These are phyloP conservation scores for Aspergillus leporis DNA, from an alignment of 495 filamentous ascomycete species.

Conservation along the genomic window DNA sequence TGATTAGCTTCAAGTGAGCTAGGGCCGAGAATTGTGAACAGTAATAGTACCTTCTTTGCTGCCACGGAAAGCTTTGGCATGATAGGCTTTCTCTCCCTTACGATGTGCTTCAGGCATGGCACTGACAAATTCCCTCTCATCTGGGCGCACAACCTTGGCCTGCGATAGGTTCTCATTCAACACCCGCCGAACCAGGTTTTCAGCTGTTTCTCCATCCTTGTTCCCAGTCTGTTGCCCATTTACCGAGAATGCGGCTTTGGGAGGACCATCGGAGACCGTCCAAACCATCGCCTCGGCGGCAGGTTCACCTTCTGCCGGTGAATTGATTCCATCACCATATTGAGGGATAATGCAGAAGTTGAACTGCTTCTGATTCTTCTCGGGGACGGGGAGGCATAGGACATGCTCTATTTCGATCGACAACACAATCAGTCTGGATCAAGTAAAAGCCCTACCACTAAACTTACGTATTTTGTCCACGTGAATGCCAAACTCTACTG, in stretches of 20 bases:
- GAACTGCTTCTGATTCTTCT: constrained; percentile 83
- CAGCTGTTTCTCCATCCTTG: constrained; percentile 60
- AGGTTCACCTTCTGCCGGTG: constrained; percentile 33
- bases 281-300: constrained; percentile 76
- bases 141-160: constrained; percentile 65
- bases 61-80: constrained; percentile 87
- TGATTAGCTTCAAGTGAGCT: constrained; percentile 9
- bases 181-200: constrained; percentile 62
- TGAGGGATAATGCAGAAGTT: constrained; percentile 85
- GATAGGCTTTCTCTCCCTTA: constrained; percentile 87
- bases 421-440: constrained; percentile 11
- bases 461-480: constrained; percentile 74
- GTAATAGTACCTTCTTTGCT: constrained; percentile 75
- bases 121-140: constrained; percentile 75
- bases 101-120: constrained; percentile 77
- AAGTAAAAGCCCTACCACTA: constrained; percentile 5
- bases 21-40: neutral
- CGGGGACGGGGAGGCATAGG: constrained; percentile 83
- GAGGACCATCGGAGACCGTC: constrained; percentile 71
- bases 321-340: constrained; percentile 55
- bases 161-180: constrained; percentile 59
- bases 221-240: constrained; percentile 37
- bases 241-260: constrained; percentile 56
- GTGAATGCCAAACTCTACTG: constrained; percentile 66
- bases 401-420: constrained; percentile 58